Base-by-base conservation (phyloP, 352 stramenopile genomes). In the Halophytophthora polymorphica region DNA sequence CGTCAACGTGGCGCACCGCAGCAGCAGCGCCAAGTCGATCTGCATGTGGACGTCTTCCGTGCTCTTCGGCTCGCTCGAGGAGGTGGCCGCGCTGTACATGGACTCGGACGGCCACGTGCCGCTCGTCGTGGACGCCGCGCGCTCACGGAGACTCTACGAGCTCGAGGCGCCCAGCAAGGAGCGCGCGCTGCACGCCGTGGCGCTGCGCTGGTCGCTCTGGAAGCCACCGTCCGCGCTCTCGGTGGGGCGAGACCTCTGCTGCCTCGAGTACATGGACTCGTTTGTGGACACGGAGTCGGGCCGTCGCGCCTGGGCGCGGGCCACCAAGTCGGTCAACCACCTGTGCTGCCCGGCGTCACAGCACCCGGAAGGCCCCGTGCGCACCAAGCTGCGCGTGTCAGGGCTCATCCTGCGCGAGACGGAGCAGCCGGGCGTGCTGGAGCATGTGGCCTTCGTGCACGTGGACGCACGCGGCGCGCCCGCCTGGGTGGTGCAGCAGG, bases 381-480 rank as follows among this genome's bases (percentile, higher is more conserved):
- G 78, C 23, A 72, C 71, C 22, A 60, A 78, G 52, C 61, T 87
- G 45, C 67, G 74, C 25, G 64, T 75, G 19, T 86, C 71, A 15
- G 78, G 78, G 21, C 70, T 72, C 50, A 78, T 89, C 47, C 52
- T 87, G 21, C 69, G 71, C 29, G 78, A 89, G 60, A 88, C 77
- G 10, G 68, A 73, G 39, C 65, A 50, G 43, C 56, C 68, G 8
- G 77, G 79, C 23, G 63, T 82, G 18, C 60, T 88, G 36, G 74
- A 88, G 35, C 65, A 77, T 49, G 59, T 82, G 31, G 78, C 61
- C 36, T 77, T 86, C 23, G 55, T 85, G 21, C 72, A 88, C 40
- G 45, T 80, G 10, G 75, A 88, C 53, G 61, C 69, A 10, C 62
- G 66, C 21, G 68, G 67, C 14, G 53, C 70, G 15, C 64, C 72